Conservation (phyloP, 78 protist genomes). For the Guillardia theta region DNA sequence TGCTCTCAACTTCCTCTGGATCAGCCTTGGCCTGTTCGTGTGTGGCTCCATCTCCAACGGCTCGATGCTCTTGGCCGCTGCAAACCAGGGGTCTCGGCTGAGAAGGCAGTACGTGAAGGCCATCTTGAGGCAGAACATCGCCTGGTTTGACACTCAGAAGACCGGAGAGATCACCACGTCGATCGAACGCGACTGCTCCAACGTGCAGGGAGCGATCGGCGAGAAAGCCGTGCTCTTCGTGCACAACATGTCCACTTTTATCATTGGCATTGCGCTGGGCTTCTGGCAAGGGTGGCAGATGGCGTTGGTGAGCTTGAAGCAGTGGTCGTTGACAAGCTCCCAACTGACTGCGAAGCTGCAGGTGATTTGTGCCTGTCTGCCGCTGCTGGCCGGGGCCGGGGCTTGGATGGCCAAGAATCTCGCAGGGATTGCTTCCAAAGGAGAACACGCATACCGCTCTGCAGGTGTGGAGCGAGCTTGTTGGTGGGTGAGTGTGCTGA, state of each 20-base stretch:
- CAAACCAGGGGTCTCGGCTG: not conserved
- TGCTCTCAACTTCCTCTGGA: not conserved
- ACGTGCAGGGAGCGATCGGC: not conserved
- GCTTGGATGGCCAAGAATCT: no score
- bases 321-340: no score
- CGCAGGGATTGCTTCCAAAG: no score
- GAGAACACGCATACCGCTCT: no score
- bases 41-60: not conserved
- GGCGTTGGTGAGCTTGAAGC: not conserved
- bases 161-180: not conserved
- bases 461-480: no score
- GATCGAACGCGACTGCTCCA: not conserved
- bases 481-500: no score
- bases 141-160: conserved; percentile 27
- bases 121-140: not conserved
- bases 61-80: not conserved
- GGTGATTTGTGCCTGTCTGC: no score
- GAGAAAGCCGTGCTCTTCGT: not conserved
- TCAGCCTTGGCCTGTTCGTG: not conserved
- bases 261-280: not conserved
- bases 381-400: no score
- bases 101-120: not conserved
- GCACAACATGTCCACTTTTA: not conserved
- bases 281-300: not conserved
- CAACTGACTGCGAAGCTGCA: no score